These are phyloP conservation scores for Penicillium sp. DNA, from an alignment of 2,329 filamentous ascomycete species.

Conservation along the genomic window DNA sequence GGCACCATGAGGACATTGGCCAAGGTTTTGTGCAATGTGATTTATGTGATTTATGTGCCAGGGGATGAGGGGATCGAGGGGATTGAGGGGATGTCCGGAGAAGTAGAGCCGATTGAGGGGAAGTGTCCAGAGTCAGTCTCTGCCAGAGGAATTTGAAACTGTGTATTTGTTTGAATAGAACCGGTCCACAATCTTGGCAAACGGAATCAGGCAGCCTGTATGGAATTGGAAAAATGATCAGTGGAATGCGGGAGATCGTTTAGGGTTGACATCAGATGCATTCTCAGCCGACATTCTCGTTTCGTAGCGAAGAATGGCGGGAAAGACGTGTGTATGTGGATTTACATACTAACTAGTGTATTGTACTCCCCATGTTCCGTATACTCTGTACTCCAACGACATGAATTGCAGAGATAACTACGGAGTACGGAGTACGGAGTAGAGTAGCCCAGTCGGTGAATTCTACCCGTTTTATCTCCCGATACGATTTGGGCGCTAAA, in stretches of 20 bases:
- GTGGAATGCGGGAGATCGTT: background rate
- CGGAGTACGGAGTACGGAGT: background rate
- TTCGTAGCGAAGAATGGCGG: slow-evolving; percentile 7
- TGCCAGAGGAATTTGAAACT: no score
- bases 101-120: background rate
- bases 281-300: slow-evolving; percentile 3
- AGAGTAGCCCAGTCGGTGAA: slow-evolving; percentile 7
- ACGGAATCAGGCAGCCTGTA: background rate
- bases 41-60: background rate
- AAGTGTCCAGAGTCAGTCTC: background rate
- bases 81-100: no score
- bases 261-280: background rate
- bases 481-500: slow-evolving; percentile 17
- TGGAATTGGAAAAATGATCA: background rate
- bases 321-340: background rate
- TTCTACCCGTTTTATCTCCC: slow-evolving; percentile 12
- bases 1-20: background rate
- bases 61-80: background rate
- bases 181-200: background rate
- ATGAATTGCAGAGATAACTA: background rate
- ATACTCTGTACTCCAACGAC: no score
- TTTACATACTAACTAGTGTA: background rate
- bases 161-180: no score
- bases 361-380: background rate
- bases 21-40: slow-evolving; percentile 11